phyloP scores from a whole-genome alignment of 1,284 basidiomycete genomes.

The Trametes sp. region DNA sequence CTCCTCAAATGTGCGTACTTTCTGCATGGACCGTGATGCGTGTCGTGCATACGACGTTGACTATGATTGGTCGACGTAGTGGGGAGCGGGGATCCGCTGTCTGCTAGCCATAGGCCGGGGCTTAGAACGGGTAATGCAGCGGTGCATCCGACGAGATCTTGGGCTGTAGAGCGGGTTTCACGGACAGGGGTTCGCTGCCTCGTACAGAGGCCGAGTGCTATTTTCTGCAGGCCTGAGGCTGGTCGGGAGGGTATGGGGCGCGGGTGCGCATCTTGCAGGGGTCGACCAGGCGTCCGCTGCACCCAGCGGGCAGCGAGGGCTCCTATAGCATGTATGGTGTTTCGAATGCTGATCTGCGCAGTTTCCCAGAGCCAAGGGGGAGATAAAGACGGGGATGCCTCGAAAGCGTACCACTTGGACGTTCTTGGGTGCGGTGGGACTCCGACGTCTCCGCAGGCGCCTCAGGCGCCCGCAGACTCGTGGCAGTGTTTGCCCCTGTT shows the following conservation, averaged over 20 bases:
- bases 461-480: not conserved
- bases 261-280: not conserved
- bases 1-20: not conserved
- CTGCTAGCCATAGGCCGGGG: not conserved
- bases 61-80: not conserved
- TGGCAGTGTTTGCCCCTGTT: slow-evolving; percentile 6
- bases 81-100: not conserved
- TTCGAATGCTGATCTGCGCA: not conserved
- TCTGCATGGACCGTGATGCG: not conserved
- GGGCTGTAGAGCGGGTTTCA: not conserved
- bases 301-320: not conserved
- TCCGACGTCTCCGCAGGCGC: not conserved
- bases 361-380: slow-evolving; percentile 15
- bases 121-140: not conserved
- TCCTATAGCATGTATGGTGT: not conserved
- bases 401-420: slow-evolving; percentile 4
- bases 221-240: not conserved
- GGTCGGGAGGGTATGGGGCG: not conserved
- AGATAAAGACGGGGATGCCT: slow-evolving; percentile 14
- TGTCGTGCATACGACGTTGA: not conserved
- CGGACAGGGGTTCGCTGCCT: not conserved
- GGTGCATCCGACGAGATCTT: not conserved
- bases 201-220: slow-evolving; percentile 1
- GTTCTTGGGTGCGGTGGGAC: slow-evolving; percentile 11
- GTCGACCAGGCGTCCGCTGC: not conserved